phyloP scores from a whole-genome alignment of 129 eudicot genomes.

The Centella asiatica region DNA sequence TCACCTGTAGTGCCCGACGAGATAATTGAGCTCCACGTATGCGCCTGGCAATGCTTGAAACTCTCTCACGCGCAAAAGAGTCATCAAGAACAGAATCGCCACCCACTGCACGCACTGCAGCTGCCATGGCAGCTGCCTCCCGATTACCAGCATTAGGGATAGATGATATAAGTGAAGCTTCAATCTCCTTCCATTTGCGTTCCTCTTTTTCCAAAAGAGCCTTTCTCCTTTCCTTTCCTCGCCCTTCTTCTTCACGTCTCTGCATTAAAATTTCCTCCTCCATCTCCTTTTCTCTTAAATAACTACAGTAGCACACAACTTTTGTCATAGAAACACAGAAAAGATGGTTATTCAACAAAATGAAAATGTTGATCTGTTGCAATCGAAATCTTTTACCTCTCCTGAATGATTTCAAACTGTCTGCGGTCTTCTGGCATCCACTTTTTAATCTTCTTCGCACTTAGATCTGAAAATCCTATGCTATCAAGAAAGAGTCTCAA shows the following conservation, averaged over 20 bases:
- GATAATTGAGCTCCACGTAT: constrained; percentile 83
- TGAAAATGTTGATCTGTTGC: not conserved
- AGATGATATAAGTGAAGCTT: constrained; percentile 91
- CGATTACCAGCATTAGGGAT: constrained; percentile 96
- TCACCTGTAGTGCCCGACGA: constrained; percentile 83
- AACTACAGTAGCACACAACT: constrained; percentile 33
- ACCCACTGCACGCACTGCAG: constrained; percentile 97
- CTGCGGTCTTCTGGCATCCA: constrained; percentile 99
- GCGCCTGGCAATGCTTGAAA: constrained; percentile 82
- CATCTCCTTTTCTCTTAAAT: constrained; percentile 96
- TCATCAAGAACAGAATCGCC: constrained; percentile 98
- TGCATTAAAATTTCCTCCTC: constrained; percentile 97
- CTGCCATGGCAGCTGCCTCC: constrained; percentile 98
- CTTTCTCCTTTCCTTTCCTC: constrained; percentile 96
- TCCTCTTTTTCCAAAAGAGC: constrained; percentile 97
- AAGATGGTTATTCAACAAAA: constrained; percentile 1
- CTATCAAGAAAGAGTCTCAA: constrained; percentile 94
- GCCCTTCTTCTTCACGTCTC: constrained; percentile 99
- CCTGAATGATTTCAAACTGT: constrained; percentile 94
- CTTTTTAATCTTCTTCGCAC: constrained; percentile 90
- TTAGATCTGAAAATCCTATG: constrained; percentile 87
- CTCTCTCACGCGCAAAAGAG: constrained; percentile 93
- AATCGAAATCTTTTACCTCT: constrained; percentile 44
- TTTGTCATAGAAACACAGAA: not conserved
- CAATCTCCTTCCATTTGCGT: constrained; percentile 98